A percentile compares a stretch with the other conserved stretches of the same genome.
phyloP scores from a whole-genome alignment of 106 monocot species.

The Apostasia shenzhenica region DNA sequence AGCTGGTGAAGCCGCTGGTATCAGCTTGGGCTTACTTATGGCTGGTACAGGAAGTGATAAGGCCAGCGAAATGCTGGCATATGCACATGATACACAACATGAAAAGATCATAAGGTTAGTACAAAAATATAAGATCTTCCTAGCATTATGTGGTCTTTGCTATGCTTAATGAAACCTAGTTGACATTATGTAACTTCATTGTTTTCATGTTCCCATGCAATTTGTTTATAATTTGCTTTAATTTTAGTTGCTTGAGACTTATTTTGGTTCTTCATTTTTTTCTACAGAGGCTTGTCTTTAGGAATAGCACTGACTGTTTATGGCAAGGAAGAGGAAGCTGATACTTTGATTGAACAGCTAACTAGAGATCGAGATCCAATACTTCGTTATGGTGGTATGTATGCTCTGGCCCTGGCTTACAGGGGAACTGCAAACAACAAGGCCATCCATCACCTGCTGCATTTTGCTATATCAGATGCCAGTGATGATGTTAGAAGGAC shows the following conservation, averaged over 20 bases:
- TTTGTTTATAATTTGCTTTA: neutral
- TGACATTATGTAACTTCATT: too few species aligned
- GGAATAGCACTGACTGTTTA: slow-evolving; percentile 97
- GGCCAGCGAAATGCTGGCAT: slow-evolving; percentile 96
- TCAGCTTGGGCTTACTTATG: slow-evolving; percentile 98
- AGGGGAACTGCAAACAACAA: slow-evolving; percentile 97
- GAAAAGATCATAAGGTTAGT: slow-evolving; percentile 94
- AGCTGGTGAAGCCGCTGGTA: slow-evolving; percentile 99
- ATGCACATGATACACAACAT: slow-evolving; percentile 99
- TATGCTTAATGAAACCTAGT: too few species aligned
- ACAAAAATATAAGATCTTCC: too few species aligned
- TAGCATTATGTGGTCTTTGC: too few species aligned
- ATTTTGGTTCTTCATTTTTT: neutral
- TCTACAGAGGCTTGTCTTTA: slow-evolving; percentile 53
- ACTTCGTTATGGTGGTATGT: slow-evolving; percentile 99
- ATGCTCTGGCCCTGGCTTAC: slow-evolving; percentile 92
- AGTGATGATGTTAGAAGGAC: slow-evolving; percentile 99
- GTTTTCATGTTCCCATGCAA: too few species aligned
- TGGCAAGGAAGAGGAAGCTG: slow-evolving; percentile 97
- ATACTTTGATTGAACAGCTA: slow-evolving; percentile 93
- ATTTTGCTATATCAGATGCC: slow-evolving; percentile 99
- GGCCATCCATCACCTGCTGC: slow-evolving; percentile 96
- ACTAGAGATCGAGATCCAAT: slow-evolving; percentile 99
- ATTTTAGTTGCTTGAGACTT: neutral
- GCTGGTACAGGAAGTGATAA: slow-evolving; percentile 89